A percentile compares a stretch with the other conserved stretches of the same genome.
Conservation (phyloP, 2,329 filamentous ascomycete genomes). For the Metarhizium rileyi region DNA sequence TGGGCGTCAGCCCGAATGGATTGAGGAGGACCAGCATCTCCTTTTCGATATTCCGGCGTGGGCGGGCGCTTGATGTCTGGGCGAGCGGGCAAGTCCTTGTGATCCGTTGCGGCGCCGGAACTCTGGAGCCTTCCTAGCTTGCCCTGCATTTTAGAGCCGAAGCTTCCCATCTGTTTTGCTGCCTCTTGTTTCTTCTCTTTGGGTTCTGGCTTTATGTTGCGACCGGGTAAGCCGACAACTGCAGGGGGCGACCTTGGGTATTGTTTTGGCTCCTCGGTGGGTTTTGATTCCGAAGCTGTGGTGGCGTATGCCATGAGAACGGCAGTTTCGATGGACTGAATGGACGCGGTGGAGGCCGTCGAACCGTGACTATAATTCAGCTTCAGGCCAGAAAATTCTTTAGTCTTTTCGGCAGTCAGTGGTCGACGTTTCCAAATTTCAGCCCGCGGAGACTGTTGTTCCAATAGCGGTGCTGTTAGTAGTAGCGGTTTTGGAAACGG, state of each 20-base stretch:
- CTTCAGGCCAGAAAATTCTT: conserved; percentile 39
- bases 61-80: conserved; percentile 28
- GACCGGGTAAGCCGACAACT: conserved; percentile 17
- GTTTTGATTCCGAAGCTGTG: background rate
- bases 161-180: conserved; percentile 22
- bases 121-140: conserved; percentile 17
- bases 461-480: conserved; percentile 8
- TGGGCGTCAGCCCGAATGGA: conserved; percentile 25
- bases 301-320: conserved; percentile 1
- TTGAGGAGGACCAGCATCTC: conserved; percentile 26
- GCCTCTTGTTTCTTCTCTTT: conserved; percentile 10
- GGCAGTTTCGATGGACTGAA: conserved; percentile 2
- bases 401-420: conserved; percentile 35
- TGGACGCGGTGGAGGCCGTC: conserved; percentile 26
- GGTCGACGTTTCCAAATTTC: conserved; percentile 42
- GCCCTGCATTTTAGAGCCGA: conserved; percentile 21
- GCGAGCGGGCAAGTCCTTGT: conserved; percentile 2
- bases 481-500: conserved; percentile 6
- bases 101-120: background rate
- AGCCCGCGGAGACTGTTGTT: conserved; percentile 18
- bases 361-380: conserved; percentile 40
- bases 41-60: conserved; percentile 38
- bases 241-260: conserved; percentile 8
- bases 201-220: conserved; percentile 16
- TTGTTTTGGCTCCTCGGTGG: background rate